Evolutionary conservation across 2,329 filamentous ascomycete species (phyloP), one percentile per base, ranked within the genome.

Genomic region (Sporothrix sp.): DNA sequence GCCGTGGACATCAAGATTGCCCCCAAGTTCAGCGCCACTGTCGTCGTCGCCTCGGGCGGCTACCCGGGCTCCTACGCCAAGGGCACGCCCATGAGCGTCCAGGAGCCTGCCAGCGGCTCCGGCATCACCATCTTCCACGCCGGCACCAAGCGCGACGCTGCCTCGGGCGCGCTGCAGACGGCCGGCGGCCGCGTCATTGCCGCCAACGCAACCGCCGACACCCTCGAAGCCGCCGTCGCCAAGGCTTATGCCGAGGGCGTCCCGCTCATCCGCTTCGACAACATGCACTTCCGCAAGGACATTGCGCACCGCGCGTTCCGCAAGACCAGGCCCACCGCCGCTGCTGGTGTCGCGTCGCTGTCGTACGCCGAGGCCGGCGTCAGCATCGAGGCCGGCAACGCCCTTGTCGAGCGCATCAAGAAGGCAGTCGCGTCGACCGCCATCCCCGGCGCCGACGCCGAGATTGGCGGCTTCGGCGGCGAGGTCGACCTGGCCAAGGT

Each of bases 321-420:
- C 53, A 61, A 65, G 23, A 66, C n/a, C 14, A 25, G 38, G 13
- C n/a, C 48, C 11, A 25, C 33, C 32, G 32, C 43, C 13, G 14
- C 53, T 61, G 13, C 56, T 1, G 65, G 66, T 13, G 68, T 71
- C 54, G 69, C 73, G 47, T 72, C 75, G 48, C 76, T 98, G 65
- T 97, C 93, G 7, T 98, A 98, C 64, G 93, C 91, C 8, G 80
- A 87, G 46, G 89, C 93, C 2, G 93, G 93, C 52, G 93, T 98
- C 20, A 93, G 87, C 59, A 95, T 98, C 56, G 88, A 95, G 57
- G 87, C 87, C 7, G 93, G 93, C 23, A 98, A 98, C 65, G 79
- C 87, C 56, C 85, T 98, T 40, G 91, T 98, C 40, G 79, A 90
- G 63, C 82, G 84, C 58, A 98, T 98, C 75, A 96, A 95, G 71